Conservation (phyloP, 2,329 filamentous ascomycete species). For the Fusarium sp. region DNA sequence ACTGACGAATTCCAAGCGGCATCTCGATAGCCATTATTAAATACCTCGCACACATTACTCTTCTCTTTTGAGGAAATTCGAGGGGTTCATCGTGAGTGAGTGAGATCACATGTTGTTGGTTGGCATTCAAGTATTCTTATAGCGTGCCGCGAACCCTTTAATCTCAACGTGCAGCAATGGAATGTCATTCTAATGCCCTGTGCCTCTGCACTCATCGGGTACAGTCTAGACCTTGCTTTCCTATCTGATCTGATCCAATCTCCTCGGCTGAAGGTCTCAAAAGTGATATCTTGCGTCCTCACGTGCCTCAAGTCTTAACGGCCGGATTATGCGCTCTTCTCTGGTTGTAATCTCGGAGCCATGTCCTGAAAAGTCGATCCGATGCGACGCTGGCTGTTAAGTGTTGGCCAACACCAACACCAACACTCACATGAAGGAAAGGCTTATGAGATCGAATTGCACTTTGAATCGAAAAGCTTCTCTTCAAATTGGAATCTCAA, state of each 20-base stretch:
- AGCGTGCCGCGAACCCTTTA: slow-evolving; percentile 15
- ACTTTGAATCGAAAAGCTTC: slow-evolving; percentile 7
- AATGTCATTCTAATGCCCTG: slow-evolving; percentile 14
- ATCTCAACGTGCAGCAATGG: slow-evolving; percentile 18
- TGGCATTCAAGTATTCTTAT: slow-evolving; percentile 9
- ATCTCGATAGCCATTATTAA: not conserved
- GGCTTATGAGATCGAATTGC: not conserved
- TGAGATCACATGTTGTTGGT: not conserved
- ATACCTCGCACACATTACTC: not conserved
- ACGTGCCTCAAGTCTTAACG: slow-evolving; percentile 19
- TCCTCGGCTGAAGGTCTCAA: not conserved
- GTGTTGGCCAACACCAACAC: not conserved
- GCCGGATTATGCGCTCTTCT: not conserved
- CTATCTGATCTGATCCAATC: slow-evolving; percentile 4
- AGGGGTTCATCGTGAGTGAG: not conserved
- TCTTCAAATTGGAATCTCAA: slow-evolving; percentile 1
- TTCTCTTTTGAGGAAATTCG: not conserved
- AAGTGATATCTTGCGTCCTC: slow-evolving; percentile 1
- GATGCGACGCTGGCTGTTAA: slow-evolving; percentile 11
- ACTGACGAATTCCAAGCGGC: not conserved
- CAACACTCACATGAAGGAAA: not conserved
- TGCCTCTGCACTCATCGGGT: not conserved
- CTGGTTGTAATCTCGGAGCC: slow-evolving; percentile 24
- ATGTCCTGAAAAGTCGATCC: slow-evolving; percentile 19
- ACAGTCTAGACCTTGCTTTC: not conserved